These are phyloP conservation scores for Aspergillus panamensis DNA, from an alignment of 495 filamentous ascomycete genomes.

Conservation along the genomic window DNA sequence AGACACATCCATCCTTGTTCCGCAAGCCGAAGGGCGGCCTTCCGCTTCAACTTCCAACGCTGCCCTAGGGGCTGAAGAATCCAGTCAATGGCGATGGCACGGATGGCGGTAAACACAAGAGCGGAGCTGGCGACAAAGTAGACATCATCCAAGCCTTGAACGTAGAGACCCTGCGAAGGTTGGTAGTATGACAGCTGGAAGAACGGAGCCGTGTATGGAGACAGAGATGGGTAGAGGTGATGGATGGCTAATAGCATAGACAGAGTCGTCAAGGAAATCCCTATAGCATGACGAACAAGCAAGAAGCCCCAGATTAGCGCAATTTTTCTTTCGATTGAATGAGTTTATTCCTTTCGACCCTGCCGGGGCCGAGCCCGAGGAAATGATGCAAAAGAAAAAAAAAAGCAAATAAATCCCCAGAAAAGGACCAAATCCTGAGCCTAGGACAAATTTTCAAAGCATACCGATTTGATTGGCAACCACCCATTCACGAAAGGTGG, in stretches of 20 bases:
- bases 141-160: constrained; percentile 72
- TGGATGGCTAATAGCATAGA: constrained; percentile 74
- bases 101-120: constrained; percentile 78
- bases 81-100: constrained; percentile 84
- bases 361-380: background rate
- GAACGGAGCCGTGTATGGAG: constrained; percentile 76
- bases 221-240: constrained; percentile 71
- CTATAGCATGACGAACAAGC: constrained; percentile 36
- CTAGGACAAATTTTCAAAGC: constrained; percentile 9
- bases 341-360: background rate
- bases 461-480: constrained; percentile 53
- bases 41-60: constrained; percentile 63
- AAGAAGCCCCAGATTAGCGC: constrained; percentile 21
- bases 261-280: constrained; percentile 73
- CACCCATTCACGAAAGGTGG: constrained; percentile 51
- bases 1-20: constrained; percentile 89
- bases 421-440: background rate
- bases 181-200: constrained; percentile 84
- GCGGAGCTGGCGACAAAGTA: constrained; percentile 77
- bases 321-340: constrained; percentile 8
- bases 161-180: constrained; percentile 59
- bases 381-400: background rate
- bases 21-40: constrained; percentile 74
- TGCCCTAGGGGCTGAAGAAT: constrained; percentile 72
- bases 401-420: background rate